Evolutionary conservation across 1,284 basidiomycete genomes (phyloP).

Genomic region (Jaminaea rosea): DNA sequence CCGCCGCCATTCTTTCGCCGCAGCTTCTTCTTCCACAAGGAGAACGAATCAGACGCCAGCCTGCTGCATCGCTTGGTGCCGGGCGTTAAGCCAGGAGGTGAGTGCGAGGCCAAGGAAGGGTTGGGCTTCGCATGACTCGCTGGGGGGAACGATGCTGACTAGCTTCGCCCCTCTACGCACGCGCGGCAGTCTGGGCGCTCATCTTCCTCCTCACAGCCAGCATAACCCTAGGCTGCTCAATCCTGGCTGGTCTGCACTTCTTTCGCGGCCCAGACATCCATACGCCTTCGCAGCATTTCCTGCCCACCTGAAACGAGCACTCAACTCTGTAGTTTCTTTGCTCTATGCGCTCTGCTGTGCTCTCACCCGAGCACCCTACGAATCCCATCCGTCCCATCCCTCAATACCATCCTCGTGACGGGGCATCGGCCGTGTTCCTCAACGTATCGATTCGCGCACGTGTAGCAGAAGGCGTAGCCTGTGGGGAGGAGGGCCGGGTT

Average conservation of each 20-base stretch:
- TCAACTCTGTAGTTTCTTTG: neutral
- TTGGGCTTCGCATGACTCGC: neutral
- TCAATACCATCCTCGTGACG: slow-evolving; percentile 67
- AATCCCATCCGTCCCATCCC: slow-evolving; percentile 61
- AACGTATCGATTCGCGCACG: slow-evolving; percentile 77
- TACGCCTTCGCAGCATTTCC: neutral
- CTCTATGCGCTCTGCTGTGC: neutral
- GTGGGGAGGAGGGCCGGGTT: slow-evolving; percentile 85
- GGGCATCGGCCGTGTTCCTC: slow-evolving; percentile 72
- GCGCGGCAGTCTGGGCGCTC: slow-evolving; percentile 3
- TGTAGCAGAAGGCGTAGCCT: slow-evolving; percentile 93
- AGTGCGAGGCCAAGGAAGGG: neutral
- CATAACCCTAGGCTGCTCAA: neutral
- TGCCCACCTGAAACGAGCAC: slow-evolving; percentile 1
- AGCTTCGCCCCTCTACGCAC: neutral
- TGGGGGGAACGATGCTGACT: no score
- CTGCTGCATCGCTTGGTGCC: neutral
- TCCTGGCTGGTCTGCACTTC: slow-evolving; percentile 3
- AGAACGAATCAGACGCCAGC: slow-evolving; percentile 10
- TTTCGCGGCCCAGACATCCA: slow-evolving; percentile 4
- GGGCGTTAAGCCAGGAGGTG: neutral
- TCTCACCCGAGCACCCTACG: slow-evolving; percentile 69
- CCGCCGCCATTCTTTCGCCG: neutral
- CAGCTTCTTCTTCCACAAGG: slow-evolving; percentile 5
- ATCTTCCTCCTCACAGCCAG: slow-evolving; percentile 1